Evolutionary conservation across 2,329 filamentous ascomycete species (phyloP), one percentile per base, ranked within the genome.

Genomic region (Pyricularia sp.): DNA sequence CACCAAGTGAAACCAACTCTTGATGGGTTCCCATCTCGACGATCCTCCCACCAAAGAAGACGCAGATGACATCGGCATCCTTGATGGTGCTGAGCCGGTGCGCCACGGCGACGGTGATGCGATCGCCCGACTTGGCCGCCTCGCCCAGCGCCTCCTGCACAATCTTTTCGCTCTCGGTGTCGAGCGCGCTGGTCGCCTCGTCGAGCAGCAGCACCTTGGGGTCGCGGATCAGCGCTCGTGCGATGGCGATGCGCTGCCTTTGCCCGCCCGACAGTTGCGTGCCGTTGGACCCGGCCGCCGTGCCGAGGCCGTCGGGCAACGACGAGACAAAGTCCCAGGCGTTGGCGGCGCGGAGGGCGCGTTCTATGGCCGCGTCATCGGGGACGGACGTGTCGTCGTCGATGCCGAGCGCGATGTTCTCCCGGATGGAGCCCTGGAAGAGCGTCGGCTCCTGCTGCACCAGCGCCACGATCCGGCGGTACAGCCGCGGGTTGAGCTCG

Each of bases 261-360:
- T 89, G 86, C 5, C 87, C 87, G 28, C 86, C 87, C 33, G 84
- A 87, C 1, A 89, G 77, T 72, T 86, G 85, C 61, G 85, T 83
- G 1, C 86, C 86, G 30, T 28, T 81, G 72, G 88, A 84, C 3
- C 86, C 86, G 6, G 88, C 85, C 10, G 79, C 76, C 0, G 86
- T 86, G 0, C 81, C 79, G 72, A 87, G 88, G 4, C 82, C 83
- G 73, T 86, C 72, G 20, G 81, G 81, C 4, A 82, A 75, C 23
- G 76, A 77, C 4, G 74, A 72, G 30, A 85, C 81, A 69, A 85
- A 86, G 55, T 83, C 82, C 72, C 81, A 80, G 1, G 82, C 82
- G 76, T 83, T 84, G 33, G 83, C 81, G 69, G 82, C 80, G 20
- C 77, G 75, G 69, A 81, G 82, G 5, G 84, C 84, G 11, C 77